Percentiles rank a stretch among this genome's conserved stretches.
These are phyloP conservation scores for Zygoascus tannicola DNA, from an alignment of 805 yeast genomes.

Conservation along the genomic window DNA sequence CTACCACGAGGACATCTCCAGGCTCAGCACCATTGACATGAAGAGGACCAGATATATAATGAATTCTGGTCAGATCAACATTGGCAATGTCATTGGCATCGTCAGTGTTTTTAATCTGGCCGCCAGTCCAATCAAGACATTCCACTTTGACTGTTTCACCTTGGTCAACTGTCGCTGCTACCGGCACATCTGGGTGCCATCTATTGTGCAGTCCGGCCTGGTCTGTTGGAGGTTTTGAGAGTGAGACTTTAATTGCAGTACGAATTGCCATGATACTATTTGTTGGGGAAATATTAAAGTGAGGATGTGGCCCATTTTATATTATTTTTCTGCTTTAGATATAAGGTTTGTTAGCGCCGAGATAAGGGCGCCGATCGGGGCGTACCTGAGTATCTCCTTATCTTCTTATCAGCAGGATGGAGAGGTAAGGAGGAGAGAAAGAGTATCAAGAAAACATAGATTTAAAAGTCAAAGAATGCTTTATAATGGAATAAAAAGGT, in stretches of 20 bases:
- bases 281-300: too few relatives aligned
- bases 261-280: slow-evolving; percentile 21
- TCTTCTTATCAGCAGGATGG: too few relatives aligned
- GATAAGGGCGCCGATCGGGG: too few relatives aligned
- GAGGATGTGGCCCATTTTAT: too few relatives aligned
- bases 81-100: slow-evolving; percentile 40
- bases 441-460: too few relatives aligned
- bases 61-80: slow-evolving; percentile 38
- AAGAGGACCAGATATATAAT: slow-evolving; percentile 43
- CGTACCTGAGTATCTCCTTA: too few relatives aligned
- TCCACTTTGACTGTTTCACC: slow-evolving; percentile 40
- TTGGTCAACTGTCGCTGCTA: slow-evolving; percentile 32
- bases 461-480: too few relatives aligned
- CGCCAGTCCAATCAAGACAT: slow-evolving; percentile 49
- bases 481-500: too few relatives aligned
- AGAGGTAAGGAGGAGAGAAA: too few relatives aligned
- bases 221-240: slow-evolving; percentile 37
- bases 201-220: slow-evolving; percentile 43
- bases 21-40: slow-evolving; percentile 37
- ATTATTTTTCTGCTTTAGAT: too few relatives aligned
- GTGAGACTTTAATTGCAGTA: slow-evolving; percentile 35
- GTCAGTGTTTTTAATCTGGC: slow-evolving; percentile 40
- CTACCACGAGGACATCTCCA: slow-evolving; percentile 42
- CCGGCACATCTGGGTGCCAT: slow-evolving; percentile 47
- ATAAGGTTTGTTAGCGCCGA: too few relatives aligned